phyloP scores from a whole-genome alignment of 2,329 filamentous ascomycete genomes.

The Aspergillus japonicus region DNA sequence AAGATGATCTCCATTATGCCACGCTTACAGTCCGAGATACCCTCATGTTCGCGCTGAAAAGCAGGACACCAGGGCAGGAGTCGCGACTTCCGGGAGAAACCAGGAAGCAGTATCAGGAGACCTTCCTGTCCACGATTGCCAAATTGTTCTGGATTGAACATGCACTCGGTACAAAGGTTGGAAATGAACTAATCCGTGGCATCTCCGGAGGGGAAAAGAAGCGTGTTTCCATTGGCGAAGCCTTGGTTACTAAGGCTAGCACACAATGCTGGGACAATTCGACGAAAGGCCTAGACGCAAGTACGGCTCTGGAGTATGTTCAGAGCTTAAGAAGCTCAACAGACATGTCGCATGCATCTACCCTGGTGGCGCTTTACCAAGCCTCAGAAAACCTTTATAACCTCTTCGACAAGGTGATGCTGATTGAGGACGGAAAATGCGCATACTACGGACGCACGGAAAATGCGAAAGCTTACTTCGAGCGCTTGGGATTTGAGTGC shows the following conservation, averaged over 20 bases:
- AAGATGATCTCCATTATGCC: constrained; percentile 74
- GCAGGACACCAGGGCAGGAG: constrained; percentile 63
- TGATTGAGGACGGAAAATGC: constrained; percentile 67
- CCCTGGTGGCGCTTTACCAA: constrained; percentile 70
- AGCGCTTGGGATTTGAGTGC: constrained; percentile 69
- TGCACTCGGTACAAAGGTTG: constrained; percentile 70
- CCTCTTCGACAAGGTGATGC: constrained; percentile 66
- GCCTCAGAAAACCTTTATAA: constrained; percentile 55
- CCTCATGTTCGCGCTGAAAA: constrained; percentile 68
- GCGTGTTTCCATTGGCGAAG: constrained; percentile 79
- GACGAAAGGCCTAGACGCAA: constrained; percentile 70
- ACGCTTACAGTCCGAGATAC: constrained; percentile 75
- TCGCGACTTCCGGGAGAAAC: constrained; percentile 62
- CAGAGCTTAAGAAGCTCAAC: constrained; percentile 64
- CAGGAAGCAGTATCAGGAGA: constrained; percentile 58
- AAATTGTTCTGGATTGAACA: constrained; percentile 72
- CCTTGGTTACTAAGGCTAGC: constrained; percentile 64
- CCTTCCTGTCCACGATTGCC: constrained; percentile 66
- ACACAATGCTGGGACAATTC: constrained; percentile 76
- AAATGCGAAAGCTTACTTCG: constrained; percentile 67
- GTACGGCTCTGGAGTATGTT: constrained; percentile 72
- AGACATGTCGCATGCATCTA: constrained; percentile 62
- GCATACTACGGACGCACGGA: constrained; percentile 68
- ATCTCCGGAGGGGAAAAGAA: constrained; percentile 72
- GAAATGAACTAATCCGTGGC: constrained; percentile 71